These are phyloP conservation scores for Apiotrichum akiyoshidainum DNA, from an alignment of 1,284 basidiomycete genomes.

Conservation along the genomic window DNA sequence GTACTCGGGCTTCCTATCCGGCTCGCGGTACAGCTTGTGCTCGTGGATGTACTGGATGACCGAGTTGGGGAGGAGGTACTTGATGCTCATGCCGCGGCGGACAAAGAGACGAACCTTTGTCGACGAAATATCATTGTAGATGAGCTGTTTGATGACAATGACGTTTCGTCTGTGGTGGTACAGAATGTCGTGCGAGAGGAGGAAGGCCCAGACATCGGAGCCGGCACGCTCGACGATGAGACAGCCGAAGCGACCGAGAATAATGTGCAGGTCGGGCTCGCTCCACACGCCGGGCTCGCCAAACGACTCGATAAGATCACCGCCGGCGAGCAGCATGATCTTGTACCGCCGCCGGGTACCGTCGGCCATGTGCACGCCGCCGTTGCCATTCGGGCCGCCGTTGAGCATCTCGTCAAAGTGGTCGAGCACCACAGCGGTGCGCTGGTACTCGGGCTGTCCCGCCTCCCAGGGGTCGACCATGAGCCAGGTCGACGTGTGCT, in stretches of 20 bases:
- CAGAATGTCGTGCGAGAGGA: slow-evolving; percentile 57
- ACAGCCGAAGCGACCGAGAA: slow-evolving; percentile 88
- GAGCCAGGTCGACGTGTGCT: slow-evolving; percentile 57
- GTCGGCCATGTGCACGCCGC: slow-evolving; percentile 51
- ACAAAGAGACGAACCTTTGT: slow-evolving; percentile 90
- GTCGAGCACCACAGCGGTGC: slow-evolving; percentile 92
- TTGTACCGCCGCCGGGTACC: slow-evolving; percentile 52
- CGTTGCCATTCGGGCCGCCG: slow-evolving; percentile 51
- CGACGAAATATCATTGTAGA: slow-evolving; percentile 97
- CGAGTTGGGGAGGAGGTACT: slow-evolving; percentile 82
- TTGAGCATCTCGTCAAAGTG: slow-evolving; percentile 95
- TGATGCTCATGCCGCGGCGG: slow-evolving; percentile 85
- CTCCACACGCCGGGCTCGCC: slow-evolving; percentile 94
- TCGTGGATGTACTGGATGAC: slow-evolving; percentile 93
- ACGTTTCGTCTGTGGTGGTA: slow-evolving; percentile 70
- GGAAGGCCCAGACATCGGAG: slow-evolving; percentile 72
- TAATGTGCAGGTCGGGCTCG: slow-evolving; percentile 91
- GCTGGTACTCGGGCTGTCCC: slow-evolving; percentile 81
- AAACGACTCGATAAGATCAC: slow-evolving; percentile 95
- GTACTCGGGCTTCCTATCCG: slow-evolving; percentile 20
- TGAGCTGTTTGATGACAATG: slow-evolving; percentile 89
- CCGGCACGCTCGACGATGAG: slow-evolving; percentile 95
- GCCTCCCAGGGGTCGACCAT: slow-evolving; percentile 99
- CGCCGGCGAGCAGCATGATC: slow-evolving; percentile 94
- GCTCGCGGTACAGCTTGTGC: slow-evolving; percentile 43